Evolutionary conservation across 352 stramenopile genomes (phyloP), one percentile per base, ranked within the genome.

Genomic region (Globisporangium paddicum): DNA sequence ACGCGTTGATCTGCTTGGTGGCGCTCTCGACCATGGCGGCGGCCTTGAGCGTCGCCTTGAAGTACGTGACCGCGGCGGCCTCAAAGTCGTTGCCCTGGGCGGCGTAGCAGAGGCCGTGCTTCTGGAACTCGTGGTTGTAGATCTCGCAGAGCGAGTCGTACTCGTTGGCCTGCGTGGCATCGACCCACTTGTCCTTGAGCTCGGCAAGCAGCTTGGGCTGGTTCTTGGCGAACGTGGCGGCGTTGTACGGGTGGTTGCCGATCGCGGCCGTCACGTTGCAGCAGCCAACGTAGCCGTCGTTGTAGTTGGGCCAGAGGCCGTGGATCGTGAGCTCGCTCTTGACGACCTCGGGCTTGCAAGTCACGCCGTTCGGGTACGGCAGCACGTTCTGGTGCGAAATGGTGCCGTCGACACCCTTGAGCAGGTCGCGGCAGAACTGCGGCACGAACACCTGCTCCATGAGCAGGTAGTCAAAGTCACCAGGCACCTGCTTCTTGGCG

Each of bases 71-170:
- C 2, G 60, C 60, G 2, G 60, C 60, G 5, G 25, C 37, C 42
- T 66, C 60, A 21, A 47, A 66, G 53, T 66, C 45, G 18, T 21
- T 44, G 18, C 60, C 60, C 25, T 58, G 38, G 8, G 83, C 79
- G 28, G 71, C 74, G 65, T 86, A 94, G 77, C 84, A 94, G 38
- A 91, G 64, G 26, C 84, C 82, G 62, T 94, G 84, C 68, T 94
- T 94, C 69, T 94, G 84, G 70, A 94, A 92, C 71, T 92, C 82
- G 67, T 94, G 82, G 70, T 94, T 88, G 79, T 92, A 94, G 37
- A 90, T 73, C 54, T 90, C 79, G 46, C 84, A 93, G 42, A 89
- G 64, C 48, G 75, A 67, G 30, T 73, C 72, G 49, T 61, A 61
- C 37, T 57, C 45, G 60, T 46, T 61, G 21, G 52, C 3, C 35